A percentile compares a stretch with the other conserved stretches of the same genome.
Evolutionary conservation across 495 filamentous ascomycete genomes (phyloP).

Genomic region (Lentithecium fluviatile): DNA sequence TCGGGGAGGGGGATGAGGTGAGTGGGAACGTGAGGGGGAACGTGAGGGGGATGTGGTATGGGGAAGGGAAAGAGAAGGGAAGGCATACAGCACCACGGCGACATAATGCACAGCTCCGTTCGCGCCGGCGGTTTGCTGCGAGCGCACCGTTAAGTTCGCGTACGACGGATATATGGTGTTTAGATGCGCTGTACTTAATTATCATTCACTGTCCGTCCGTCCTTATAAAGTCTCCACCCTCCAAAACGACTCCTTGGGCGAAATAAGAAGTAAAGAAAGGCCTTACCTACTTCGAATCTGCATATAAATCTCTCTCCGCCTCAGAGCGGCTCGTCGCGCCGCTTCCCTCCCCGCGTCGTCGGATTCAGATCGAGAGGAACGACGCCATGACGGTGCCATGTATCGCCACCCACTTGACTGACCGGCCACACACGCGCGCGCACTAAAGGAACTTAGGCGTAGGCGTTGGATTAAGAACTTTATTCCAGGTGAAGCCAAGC

Average conservation of each 20-base stretch:
- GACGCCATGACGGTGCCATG: constrained; percentile 5
- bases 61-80: not conserved
- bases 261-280: not conserved
- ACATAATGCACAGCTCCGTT: constrained; percentile 4
- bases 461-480: too few relatives aligned
- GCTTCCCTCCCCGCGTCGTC: not conserved
- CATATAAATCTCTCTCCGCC: constrained; percentile 11
- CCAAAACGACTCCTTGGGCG: not conserved
- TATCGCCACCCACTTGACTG: too few relatives aligned
- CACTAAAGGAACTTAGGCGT: too few relatives aligned
- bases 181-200: constrained; percentile 8
- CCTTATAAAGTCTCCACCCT: too few relatives aligned
- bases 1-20: too few relatives aligned
- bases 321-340: constrained; percentile 1
- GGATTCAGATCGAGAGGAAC: not conserved
- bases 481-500: too few relatives aligned
- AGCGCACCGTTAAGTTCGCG: constrained; percentile 6
- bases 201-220: too few relatives aligned
- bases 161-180: constrained; percentile 17
- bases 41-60: not conserved
- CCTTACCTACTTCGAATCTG: constrained; percentile 11
- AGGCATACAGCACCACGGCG: constrained; percentile 9
- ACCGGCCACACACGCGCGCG: too few relatives aligned
- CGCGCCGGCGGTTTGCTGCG: constrained; percentile 15
- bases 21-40: not conserved